Base-by-base conservation (phyloP, 768 basidiomycete genomes). In the Leccinum sublutescens region DNA sequence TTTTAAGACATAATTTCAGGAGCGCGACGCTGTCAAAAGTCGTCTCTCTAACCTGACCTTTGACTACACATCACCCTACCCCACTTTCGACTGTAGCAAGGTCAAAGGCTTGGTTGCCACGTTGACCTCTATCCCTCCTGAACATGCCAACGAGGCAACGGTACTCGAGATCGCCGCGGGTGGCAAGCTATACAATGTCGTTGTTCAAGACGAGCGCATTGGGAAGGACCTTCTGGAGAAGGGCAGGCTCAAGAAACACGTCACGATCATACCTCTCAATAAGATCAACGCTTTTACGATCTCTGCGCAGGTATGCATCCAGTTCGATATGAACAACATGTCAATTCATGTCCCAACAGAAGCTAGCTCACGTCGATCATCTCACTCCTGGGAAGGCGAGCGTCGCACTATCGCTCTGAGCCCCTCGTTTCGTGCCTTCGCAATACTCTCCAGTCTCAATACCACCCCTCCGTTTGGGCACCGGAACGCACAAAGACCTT, bases 111-210 rank as follows among this genome's bases (percentile, higher is more conserved):
- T 93, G 14, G 91, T 97, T 15, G 96, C 91, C 0, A 85, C 85
- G n/a, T 80, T 98, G n/a, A 85, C 98, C 65, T 79, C 84, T 0
- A 82, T 99, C 1, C 80, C 85, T 36, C 75, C 81, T 15, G 77
- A 82, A 47, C 84, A 96, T 71, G 86, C 85, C 69, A 77, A 87
- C 68, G 89, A 90, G 58, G 85, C 94, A 2, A 94, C 92, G 0
- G 97, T 96, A 2, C 80, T 98, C 4, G 97, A 99, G 74, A 88
- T 98, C 62, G 86, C 91, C 17, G 95, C 95, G 0, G 95, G 95
- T 0, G 87, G 85, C 1, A 90, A 89, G 63, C 79, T 98, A 9
- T 97, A 90, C 75, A 93, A 98, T 62, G 93, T 98, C 38, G 90
- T 98, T 27, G 91, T 98, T 8, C 87, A 95, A 63, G 87, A 96